Conservation (phyloP, 441 rosid genomes). For the Aleurites moluccanus region DNA sequence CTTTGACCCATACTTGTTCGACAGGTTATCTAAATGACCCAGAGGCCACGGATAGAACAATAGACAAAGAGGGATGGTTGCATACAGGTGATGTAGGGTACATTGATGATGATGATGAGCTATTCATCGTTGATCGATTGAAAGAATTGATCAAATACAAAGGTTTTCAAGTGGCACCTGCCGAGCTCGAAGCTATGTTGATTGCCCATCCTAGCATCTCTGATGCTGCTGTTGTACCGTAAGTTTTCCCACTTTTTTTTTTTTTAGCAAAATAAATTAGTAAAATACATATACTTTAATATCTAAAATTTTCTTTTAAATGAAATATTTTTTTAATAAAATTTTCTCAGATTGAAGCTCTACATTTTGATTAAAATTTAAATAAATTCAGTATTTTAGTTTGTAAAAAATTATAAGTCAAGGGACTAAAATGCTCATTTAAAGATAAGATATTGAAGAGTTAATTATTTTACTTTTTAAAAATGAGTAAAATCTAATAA, state of each 20-base stretch:
- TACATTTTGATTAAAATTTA: too few relatives aligned
- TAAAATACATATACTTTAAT: too few relatives aligned
- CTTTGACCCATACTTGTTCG: neutral
- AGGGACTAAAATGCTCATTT: too few relatives aligned
- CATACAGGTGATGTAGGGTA: slow-evolving; percentile 81
- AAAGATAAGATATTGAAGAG: too few relatives aligned
- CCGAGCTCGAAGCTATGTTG: slow-evolving; percentile 84
- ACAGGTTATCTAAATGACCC: slow-evolving; percentile 76
- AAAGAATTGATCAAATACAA: slow-evolving; percentile 84
- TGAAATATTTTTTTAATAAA: too few relatives aligned
- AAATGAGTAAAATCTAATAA: too few relatives aligned
- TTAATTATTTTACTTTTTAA: too few relatives aligned
- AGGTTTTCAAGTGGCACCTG: slow-evolving; percentile 91
- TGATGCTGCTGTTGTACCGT: slow-evolving; percentile 88
- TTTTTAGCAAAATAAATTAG: neutral
- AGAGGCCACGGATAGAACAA: slow-evolving; percentile 57
- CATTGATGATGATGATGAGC: slow-evolving; percentile 77
- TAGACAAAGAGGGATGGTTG: slow-evolving; percentile 81
- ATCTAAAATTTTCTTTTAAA: too few relatives aligned
- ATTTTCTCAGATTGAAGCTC: too few relatives aligned
- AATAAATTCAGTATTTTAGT: too few relatives aligned
- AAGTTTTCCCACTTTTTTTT: slow-evolving; percentile 19
- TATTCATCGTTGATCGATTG: slow-evolving; percentile 77
- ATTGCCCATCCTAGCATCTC: slow-evolving; percentile 58
- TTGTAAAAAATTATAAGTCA: too few relatives aligned